Evolutionary conservation across 2,329 filamentous ascomycete species (phyloP), one percentile per base, ranked within the genome.

Genomic region (Aspergillus neotritici): DNA sequence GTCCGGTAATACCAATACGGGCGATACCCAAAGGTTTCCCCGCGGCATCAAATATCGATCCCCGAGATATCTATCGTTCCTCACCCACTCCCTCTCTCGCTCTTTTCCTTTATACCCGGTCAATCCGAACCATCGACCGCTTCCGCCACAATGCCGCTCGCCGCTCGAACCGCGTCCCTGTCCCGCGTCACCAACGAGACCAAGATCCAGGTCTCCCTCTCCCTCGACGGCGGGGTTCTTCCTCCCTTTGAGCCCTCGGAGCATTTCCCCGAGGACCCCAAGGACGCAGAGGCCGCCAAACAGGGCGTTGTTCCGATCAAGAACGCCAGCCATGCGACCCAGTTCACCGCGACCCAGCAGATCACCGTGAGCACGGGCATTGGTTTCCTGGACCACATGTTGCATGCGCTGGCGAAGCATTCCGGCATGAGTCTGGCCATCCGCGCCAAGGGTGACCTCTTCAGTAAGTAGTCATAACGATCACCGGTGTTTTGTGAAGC

Each of bases 301-400:
- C 71, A 67, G 30, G 64, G 62, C 37, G 66, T 73, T 32, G 59
- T 70, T 4, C 59, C 68, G 1, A 57, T 60, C 15, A 60, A 64
- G 35, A 62, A 67, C 41, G 79, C 79, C 47, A 75, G 76, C 44
- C 93, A 98, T 65, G 91, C 93, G 25, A 83, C 84, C 1, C 91
- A 98, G 69, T 75, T 82, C 52, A 91, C 86, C 55, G 82, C 84
- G 55, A 86, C 83, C 33, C 93, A 97, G 69, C 82, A 81, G 48
- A 96, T 97, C 64, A 81, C 81, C 62, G 77, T 97, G 54, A 83
- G 87, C 75, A 95, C 91, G 0, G 93, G 93, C 52, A 94, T 98
- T 67, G 93, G 93, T 47, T 98, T 98, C 70, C 77, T 98, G 44
- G 93, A 98, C 72, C 93, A 98, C 75, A 97, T 98, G 91, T 78